phyloP scores from a whole-genome alignment of 148 eudicot genomes.

The Heliamphora exappendiculata region DNA sequence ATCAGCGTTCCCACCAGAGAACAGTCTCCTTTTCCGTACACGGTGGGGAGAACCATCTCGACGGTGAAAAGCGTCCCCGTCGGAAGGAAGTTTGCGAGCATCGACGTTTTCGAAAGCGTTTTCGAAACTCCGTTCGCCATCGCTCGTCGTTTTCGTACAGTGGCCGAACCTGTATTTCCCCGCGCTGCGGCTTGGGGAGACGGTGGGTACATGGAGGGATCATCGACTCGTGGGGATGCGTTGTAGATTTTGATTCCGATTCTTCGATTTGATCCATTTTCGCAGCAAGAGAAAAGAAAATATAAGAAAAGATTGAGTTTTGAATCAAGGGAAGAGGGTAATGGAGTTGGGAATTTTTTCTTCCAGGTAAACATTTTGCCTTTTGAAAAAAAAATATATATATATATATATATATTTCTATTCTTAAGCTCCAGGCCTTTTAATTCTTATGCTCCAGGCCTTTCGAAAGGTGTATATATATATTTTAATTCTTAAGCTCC shows the following conservation, averaged over 20 bases:
- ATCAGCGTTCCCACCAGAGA: constrained; percentile 45
- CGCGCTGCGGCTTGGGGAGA: constrained; percentile 6
- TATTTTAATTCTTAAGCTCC: no score
- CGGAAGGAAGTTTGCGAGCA: constrained; percentile 91
- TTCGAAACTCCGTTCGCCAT: constrained; percentile 68
- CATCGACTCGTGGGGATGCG: constrained; percentile 26
- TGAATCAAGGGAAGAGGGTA: background rate
- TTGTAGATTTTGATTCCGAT: constrained; percentile 70
- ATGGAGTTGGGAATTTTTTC: background rate
- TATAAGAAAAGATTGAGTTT: background rate
- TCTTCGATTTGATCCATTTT: constrained; percentile 26
- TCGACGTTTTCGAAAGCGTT: constrained; percentile 78
- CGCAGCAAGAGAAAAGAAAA: no score
- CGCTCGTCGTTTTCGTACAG: constrained; percentile 24
- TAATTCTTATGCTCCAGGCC: no score
- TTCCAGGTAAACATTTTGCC: no score
- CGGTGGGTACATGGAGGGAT: background rate
- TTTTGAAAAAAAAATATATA: no score
- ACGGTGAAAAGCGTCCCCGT: constrained; percentile 88
- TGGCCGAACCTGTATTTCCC: background rate
- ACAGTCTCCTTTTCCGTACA: constrained; percentile 53
- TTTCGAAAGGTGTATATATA: no score
- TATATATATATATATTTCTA: no score
- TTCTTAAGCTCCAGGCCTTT: no score
- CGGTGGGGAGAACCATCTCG: constrained; percentile 78